Evolutionary conservation across 371 early-diverging fungal genomes (phyloP).

Genomic region (Ordospora pajunii): DNA sequence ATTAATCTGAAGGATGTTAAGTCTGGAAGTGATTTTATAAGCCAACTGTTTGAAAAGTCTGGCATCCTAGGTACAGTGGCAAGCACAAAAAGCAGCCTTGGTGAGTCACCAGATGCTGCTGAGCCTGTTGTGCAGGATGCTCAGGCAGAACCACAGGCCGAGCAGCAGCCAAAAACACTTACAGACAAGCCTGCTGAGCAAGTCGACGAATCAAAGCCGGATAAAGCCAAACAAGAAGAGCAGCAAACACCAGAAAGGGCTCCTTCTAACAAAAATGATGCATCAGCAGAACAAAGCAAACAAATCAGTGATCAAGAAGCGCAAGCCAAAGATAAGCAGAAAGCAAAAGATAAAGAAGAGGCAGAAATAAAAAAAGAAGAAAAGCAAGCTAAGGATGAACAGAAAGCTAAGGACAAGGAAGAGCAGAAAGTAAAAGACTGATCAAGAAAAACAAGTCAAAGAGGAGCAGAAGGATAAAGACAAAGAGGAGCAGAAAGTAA

Average conservation of each 20-base stretch:
- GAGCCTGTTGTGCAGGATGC: background rate
- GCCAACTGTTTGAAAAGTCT: conserved; percentile 10
- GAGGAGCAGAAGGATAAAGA: conserved; percentile 19
- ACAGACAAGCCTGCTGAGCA: background rate
- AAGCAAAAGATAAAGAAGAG: conserved; percentile 7
- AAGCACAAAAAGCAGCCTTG: background rate
- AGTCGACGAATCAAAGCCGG: background rate
- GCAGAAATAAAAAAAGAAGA: conserved; percentile 9
- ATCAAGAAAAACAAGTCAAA: conserved; percentile 4
- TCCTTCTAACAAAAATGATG: background rate
- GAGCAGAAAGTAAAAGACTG: background rate
- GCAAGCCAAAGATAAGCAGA: background rate
- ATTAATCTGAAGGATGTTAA: conserved; percentile 24
- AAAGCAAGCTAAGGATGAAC: background rate
- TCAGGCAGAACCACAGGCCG: background rate
- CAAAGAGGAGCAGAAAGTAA: background rate
- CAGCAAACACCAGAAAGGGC: background rate
- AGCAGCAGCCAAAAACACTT: too few relatives aligned
- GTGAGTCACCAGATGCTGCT: background rate
- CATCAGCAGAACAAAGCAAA: conserved; percentile 9
- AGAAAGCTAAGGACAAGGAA: conserved; percentile 1
- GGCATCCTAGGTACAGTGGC: background rate
- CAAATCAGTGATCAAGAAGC: conserved; percentile 13
- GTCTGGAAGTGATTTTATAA: conserved; percentile 11
- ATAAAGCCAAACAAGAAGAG: background rate